Conservation (phyloP, 108 stramenopile species). For the Aurantiochytrium sp. region DNA sequence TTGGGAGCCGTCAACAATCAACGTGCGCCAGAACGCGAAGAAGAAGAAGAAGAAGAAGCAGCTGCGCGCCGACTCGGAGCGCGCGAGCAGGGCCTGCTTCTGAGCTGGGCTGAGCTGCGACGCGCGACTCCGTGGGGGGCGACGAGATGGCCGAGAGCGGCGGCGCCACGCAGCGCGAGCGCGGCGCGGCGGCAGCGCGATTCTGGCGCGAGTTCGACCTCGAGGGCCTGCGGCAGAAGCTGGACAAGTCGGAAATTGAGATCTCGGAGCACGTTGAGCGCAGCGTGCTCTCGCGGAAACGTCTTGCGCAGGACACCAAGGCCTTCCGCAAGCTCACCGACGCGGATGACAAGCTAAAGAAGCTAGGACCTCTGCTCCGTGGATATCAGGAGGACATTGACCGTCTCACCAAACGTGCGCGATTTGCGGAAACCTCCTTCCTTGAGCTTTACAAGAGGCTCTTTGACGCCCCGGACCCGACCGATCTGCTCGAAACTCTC, state of each 20-base stretch:
- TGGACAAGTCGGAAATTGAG: not conserved
- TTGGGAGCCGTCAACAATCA: too few species aligned
- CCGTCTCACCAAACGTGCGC: not conserved
- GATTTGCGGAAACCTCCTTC: not conserved
- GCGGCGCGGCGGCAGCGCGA: not conserved
- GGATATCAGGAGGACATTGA: constrained; percentile 2
- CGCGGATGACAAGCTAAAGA: not conserved
- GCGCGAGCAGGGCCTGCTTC: too few species aligned
- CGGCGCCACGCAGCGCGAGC: too few species aligned
- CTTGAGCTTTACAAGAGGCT: not conserved
- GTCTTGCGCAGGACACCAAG: not conserved
- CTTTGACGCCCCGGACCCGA: not conserved
- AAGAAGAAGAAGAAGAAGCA: too few species aligned
- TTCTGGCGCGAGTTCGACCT: not conserved
- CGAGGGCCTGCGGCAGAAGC: not conserved
- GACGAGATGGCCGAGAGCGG: too few species aligned
- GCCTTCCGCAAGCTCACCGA: not conserved
- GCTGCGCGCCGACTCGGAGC: too few species aligned
- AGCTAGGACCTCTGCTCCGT: not conserved
- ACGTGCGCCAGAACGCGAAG: too few species aligned
- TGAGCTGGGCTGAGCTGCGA: too few species aligned
- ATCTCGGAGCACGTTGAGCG: not conserved
- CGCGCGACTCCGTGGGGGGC: too few species aligned
- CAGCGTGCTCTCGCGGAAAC: not conserved
- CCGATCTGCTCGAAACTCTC: not conserved